A percentile compares a stretch with the other conserved stretches of the same genome.
These are phyloP conservation scores for Pseudocercospora fuligena DNA, from an alignment of 2,329 filamentous ascomycete species.

Conservation along the genomic window DNA sequence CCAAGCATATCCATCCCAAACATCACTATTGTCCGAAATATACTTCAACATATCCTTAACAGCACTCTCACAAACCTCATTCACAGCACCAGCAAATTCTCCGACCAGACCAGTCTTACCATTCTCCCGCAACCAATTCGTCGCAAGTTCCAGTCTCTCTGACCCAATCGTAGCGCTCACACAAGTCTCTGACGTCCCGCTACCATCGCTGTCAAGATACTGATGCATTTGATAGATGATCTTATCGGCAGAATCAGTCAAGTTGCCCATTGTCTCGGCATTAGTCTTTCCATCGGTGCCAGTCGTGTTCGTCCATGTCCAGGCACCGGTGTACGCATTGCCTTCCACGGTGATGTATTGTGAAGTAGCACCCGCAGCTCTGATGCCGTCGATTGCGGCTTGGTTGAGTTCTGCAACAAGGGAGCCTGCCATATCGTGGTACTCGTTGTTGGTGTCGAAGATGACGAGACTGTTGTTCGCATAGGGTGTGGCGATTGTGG, in stretches of 20 bases:
- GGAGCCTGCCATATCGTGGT: slow-evolving; percentile 50
- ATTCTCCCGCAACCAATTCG: slow-evolving; percentile 59
- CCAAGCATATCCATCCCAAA: slow-evolving; percentile 60
- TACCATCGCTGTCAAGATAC: slow-evolving; percentile 63
- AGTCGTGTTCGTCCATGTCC: slow-evolving; percentile 55
- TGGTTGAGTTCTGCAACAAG: slow-evolving; percentile 55
- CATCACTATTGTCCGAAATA: slow-evolving; percentile 55
- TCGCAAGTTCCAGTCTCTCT: slow-evolving; percentile 57
- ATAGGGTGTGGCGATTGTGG: slow-evolving; percentile 46
- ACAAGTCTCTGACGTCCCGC: slow-evolving; percentile 57
- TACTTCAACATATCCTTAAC: slow-evolving; percentile 56
- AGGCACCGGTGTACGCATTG: slow-evolving; percentile 55
- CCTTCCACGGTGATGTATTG: slow-evolving; percentile 67
- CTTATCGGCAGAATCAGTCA: slow-evolving; percentile 59
- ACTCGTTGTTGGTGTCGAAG: slow-evolving; percentile 56
- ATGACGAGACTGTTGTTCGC: slow-evolving; percentile 49
- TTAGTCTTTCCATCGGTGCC: slow-evolving; percentile 50
- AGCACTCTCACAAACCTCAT: slow-evolving; percentile 55
- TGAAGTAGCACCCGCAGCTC: slow-evolving; percentile 48
- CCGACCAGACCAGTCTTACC: slow-evolving; percentile 59
- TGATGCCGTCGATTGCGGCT: slow-evolving; percentile 53
- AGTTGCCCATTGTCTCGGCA: slow-evolving; percentile 48
- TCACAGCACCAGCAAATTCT: slow-evolving; percentile 60
- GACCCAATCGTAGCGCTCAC: slow-evolving; percentile 59
- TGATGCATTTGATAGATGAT: slow-evolving; percentile 67